Conservation (phyloP, 306 rosid species). For the Luffa acutangula region DNA sequence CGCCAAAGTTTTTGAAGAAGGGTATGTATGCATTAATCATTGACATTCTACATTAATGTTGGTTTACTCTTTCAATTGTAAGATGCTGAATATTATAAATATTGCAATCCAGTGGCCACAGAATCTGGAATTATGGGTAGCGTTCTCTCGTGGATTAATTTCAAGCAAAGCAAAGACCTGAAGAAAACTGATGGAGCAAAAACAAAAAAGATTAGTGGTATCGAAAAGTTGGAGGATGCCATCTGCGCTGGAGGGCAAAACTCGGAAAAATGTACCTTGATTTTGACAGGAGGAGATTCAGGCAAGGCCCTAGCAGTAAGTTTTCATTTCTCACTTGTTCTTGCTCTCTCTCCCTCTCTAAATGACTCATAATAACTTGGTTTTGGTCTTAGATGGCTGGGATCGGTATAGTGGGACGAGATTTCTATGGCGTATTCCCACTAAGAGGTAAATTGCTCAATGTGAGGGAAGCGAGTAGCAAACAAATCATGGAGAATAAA, state of each 20-base stretch:
- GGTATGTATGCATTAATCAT: conserved; percentile 28
- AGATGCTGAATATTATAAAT: not conserved
- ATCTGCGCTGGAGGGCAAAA: conserved; percentile 81
- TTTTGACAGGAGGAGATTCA: too few relatives aligned
- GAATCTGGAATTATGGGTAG: conserved; percentile 78
- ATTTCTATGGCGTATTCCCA: too few relatives aligned
- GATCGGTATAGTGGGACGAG: too few relatives aligned
- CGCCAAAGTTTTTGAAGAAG: conserved; percentile 56
- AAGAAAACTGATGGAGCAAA: conserved; percentile 89
- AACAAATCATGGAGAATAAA: too few relatives aligned
- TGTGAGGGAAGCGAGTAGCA: too few relatives aligned
- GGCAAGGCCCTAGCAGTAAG: too few relatives aligned
- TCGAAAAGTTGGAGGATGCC: conserved; percentile 82
- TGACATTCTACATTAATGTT: not conserved
- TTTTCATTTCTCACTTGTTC: too few relatives aligned
- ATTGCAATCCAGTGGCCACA: conserved; percentile 37
- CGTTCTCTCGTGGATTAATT: conserved; percentile 86
- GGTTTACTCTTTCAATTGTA: not conserved
- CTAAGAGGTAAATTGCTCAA: too few relatives aligned
- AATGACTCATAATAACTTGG: too few relatives aligned
- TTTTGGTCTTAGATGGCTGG: too few relatives aligned
- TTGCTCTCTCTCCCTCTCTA: too few relatives aligned
- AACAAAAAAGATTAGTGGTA: conserved; percentile 67
- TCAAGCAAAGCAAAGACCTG: conserved; percentile 70
- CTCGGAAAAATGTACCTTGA: conserved; percentile 63